phyloP scores from a whole-genome alignment of 331 rosid species.

The Prunus yedoensis region DNA sequence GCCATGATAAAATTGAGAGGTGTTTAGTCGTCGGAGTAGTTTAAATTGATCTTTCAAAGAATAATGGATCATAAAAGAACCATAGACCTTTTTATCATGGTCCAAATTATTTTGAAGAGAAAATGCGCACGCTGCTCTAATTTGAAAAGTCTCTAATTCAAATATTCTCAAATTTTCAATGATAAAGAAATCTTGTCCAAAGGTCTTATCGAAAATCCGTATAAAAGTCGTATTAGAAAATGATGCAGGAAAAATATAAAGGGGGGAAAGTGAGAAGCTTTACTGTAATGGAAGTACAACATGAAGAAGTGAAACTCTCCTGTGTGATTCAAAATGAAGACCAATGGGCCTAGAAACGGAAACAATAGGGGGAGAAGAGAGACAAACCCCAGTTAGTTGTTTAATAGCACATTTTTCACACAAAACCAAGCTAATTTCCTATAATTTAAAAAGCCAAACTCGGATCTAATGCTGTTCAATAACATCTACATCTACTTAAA shows the following conservation, averaged over 20 bases:
- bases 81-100: no score
- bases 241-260: no score
- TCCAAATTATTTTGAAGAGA: no score
- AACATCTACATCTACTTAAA: slow-evolving; percentile 30
- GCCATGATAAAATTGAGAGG: neutral
- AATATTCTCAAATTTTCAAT: no score
- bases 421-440: neutral
- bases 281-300: neutral
- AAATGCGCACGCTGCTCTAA: no score
- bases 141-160: no score
- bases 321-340: neutral
- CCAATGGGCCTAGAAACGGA: neutral
- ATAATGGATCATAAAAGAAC: no score
- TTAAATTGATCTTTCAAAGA: no score
- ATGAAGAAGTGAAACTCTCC: neutral
- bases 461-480: slow-evolving; percentile 34
- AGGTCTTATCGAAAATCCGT: no score
- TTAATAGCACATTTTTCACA: neutral
- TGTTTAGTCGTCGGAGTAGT: neutral
- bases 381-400: neutral
- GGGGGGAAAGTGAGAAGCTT: neutral
- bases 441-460: slow-evolving; percentile 18
- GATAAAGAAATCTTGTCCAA: no score
- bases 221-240: neutral
- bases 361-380: neutral